phyloP scores from a whole-genome alignment of 192 early-diverging fungal genomes.

The Rhizophagus sp. region DNA sequence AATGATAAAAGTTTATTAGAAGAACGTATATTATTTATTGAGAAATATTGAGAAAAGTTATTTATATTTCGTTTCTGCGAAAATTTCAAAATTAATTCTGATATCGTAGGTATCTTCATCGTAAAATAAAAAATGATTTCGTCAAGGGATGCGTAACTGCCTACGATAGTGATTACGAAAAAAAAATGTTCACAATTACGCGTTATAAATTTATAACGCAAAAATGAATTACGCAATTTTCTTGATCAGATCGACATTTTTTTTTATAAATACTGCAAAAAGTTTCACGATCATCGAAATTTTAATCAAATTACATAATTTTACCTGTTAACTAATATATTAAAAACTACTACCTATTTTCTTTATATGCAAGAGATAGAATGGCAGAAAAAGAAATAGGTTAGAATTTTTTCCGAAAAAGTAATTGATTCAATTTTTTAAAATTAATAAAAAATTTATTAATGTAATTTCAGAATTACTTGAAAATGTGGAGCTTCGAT shows the following conservation, averaged over 20 bases:
- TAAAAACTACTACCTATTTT: too few relatives aligned
- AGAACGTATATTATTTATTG: neutral
- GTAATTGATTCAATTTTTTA: neutral
- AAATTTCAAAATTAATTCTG: neutral
- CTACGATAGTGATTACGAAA: too few relatives aligned
- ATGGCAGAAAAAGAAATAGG: neutral
- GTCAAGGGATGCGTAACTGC: neutral
- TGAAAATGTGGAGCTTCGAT: constrained; percentile 75
- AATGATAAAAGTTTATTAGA: neutral
- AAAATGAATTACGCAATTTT: neutral
- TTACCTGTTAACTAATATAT: too few relatives aligned
- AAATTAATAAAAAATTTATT: neutral
- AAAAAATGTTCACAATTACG: neutral
- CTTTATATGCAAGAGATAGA: neutral
- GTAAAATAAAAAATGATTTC: neutral
- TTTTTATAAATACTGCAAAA: neutral
- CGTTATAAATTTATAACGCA: neutral
- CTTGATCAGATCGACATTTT: neutral
- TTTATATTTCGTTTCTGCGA: neutral
- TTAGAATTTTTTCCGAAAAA: neutral
- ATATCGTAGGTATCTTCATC: neutral
- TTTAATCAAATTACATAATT: too few relatives aligned
- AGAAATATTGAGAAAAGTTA: neutral
- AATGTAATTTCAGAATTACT: constrained; percentile 39
- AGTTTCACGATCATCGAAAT: neutral